Conservation (phyloP, 2,329 filamentous ascomycete species). For the Cordyceps javanica region DNA sequence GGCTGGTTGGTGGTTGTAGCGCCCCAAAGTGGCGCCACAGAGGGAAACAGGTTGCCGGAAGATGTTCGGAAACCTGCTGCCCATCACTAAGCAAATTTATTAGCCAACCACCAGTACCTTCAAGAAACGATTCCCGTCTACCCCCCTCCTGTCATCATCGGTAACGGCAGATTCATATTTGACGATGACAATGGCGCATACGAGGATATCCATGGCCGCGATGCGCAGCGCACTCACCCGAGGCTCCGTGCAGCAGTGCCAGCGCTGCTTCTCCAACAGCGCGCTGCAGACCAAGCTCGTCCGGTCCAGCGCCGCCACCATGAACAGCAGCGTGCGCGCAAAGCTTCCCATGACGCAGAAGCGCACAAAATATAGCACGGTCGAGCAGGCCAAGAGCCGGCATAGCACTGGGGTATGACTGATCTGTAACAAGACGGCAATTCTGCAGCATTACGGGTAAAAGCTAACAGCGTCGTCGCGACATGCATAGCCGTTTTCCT, state of each 20-base stretch:
- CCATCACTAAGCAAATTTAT: constrained; percentile 10
- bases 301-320: constrained; percentile 27
- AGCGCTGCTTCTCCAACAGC: constrained; percentile 35
- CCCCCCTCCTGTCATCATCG: neutral
- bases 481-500: constrained; percentile 71
- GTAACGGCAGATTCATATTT: neutral
- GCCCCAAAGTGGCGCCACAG: constrained; percentile 6
- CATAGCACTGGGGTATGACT: constrained; percentile 48
- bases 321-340: constrained; percentile 22
- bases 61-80: constrained; percentile 8
- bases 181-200: constrained; percentile 31
- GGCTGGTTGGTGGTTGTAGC: constrained; percentile 1
- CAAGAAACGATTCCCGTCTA: neutral
- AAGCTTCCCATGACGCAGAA: constrained; percentile 31
- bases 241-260: constrained; percentile 31
- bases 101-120: neutral
- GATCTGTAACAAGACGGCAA: neutral
- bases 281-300: constrained; percentile 29
- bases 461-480: constrained; percentile 12
- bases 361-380: constrained; percentile 43
- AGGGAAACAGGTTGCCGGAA: neutral
- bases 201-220: constrained; percentile 29
- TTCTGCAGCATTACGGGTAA: neutral
- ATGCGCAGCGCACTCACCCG: constrained; percentile 28
- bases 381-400: constrained; percentile 54